phyloP scores from a whole-genome alignment of 164 flowering plant species.

The Magnolia officinalis region DNA sequence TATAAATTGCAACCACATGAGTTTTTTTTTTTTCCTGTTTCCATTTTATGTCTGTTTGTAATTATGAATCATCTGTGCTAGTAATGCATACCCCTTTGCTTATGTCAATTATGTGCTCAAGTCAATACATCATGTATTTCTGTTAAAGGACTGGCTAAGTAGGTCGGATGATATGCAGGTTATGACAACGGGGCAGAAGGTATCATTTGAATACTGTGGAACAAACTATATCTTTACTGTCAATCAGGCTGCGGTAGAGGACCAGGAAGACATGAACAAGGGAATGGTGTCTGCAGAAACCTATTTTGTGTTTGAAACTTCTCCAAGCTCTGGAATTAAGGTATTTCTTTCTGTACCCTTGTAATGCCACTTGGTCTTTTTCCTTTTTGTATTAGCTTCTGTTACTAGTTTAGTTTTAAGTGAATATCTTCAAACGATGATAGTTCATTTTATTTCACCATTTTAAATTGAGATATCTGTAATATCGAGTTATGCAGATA shows the following conservation, averaged over 20 bases:
- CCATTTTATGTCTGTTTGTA: neutral
- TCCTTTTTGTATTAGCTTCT: neutral
- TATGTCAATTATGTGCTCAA: neutral
- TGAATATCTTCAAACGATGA: neutral
- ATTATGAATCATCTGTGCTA: neutral
- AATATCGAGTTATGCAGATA: slow-evolving; percentile 45
- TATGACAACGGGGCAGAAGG: slow-evolving; percentile 88
- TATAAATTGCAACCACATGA: neutral
- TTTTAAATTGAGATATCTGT: neutral
- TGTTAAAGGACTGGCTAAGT: neutral
- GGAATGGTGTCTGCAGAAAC: slow-evolving; percentile 80
- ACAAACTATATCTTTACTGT: slow-evolving; percentile 74
- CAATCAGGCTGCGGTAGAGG: slow-evolving; percentile 66
- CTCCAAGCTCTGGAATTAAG: slow-evolving; percentile 83
- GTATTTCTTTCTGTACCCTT: slow-evolving; percentile 23
- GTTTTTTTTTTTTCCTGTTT: neutral
- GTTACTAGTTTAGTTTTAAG: neutral
- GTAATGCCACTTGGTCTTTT: neutral
- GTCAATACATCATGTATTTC: neutral
- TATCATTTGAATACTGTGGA: slow-evolving; percentile 84
- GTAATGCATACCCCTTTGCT: neutral
- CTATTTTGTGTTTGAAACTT: slow-evolving; percentile 78
- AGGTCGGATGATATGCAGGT: slow-evolving; percentile 44
- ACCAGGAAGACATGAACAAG: slow-evolving; percentile 64
- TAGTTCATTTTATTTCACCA: neutral